Evolutionary conservation across 768 basidiomycete genomes (phyloP).

Genomic region (Rhodotorula babjevae): DNA sequence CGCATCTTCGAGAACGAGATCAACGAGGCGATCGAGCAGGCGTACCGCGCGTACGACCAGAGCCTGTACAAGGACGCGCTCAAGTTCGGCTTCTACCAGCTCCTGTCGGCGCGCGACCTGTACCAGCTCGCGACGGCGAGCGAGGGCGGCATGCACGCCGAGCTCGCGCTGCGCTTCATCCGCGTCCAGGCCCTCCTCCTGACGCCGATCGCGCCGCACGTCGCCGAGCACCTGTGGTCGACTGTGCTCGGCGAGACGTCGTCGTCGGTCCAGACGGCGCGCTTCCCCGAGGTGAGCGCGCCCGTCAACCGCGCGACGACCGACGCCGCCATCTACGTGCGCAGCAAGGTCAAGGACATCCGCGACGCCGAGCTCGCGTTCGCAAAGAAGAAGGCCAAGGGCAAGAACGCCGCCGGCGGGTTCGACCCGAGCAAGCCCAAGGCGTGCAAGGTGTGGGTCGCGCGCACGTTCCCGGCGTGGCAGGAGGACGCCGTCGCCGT

Average conservation of each 20-base stretch:
- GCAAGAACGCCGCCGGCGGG: slow-evolving; percentile 51
- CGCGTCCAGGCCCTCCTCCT: slow-evolving; percentile 71
- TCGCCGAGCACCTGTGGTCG: slow-evolving; percentile 81
- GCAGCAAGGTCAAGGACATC: slow-evolving; percentile 80
- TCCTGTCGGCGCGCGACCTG: slow-evolving; percentile 87
- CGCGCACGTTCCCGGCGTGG: slow-evolving; percentile 87
- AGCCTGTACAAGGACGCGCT: slow-evolving; percentile 93
- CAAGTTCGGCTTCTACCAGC: slow-evolving; percentile 92
- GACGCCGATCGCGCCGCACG: slow-evolving; percentile 86
- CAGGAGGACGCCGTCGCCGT: slow-evolving; percentile 75
- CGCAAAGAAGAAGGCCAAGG: slow-evolving; percentile 73
- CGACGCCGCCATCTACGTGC: slow-evolving; percentile 78
- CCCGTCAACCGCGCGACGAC: slow-evolving; percentile 63
- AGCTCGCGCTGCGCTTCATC: slow-evolving; percentile 81
- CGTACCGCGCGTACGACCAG: slow-evolving; percentile 75
- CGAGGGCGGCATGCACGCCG: slow-evolving; percentile 72
- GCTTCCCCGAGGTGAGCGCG: slow-evolving; percentile 67
- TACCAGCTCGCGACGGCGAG: slow-evolving; percentile 81
- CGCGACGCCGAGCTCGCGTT: slow-evolving; percentile 77
- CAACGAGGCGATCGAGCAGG: slow-evolving; percentile 73
- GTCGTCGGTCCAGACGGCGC: slow-evolving; percentile 77
- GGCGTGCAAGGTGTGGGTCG: slow-evolving; percentile 81
- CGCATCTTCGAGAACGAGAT: slow-evolving; percentile 85
- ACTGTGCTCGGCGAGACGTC: slow-evolving; percentile 64
- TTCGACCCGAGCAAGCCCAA: slow-evolving; percentile 78